Percentiles rank a stretch among this genome's conserved stretches.
phyloP scores from a whole-genome alignment of 768 basidiomycete species.

The Coprinopsis sp. region DNA sequence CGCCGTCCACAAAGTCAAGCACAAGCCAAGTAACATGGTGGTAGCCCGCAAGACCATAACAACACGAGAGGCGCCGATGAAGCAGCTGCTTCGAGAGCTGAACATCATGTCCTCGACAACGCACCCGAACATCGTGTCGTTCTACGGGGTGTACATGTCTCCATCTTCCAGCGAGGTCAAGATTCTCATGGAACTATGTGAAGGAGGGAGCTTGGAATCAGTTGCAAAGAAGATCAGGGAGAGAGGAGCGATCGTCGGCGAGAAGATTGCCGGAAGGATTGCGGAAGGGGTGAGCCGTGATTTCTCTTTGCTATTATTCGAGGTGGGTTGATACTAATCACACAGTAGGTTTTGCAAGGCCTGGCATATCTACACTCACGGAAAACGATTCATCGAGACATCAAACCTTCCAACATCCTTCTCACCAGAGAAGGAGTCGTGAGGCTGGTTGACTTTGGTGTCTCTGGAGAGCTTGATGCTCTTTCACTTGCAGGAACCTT shows the following conservation, averaged over 20 bases:
- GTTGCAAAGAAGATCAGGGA: constrained; percentile 83
- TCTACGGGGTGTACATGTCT: constrained; percentile 89
- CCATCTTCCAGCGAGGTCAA: constrained; percentile 89
- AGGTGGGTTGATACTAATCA: too few relatives aligned
- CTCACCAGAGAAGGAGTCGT: constrained; percentile 85
- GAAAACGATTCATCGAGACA: constrained; percentile 93
- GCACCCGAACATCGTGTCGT: constrained; percentile 84
- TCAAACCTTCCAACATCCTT: constrained; percentile 92
- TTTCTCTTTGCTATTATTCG: constrained; percentile 13
- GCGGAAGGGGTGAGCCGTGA: constrained; percentile 74
- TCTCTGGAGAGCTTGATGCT: constrained; percentile 93
- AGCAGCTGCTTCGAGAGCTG: constrained; percentile 90
- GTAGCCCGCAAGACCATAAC: constrained; percentile 96
- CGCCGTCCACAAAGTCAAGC: constrained; percentile 90
- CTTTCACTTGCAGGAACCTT: constrained; percentile 91
- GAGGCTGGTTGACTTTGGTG: constrained; percentile 94
- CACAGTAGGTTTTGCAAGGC: constrained; percentile 74
- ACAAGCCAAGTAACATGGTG: constrained; percentile 70
- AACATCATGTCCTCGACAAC: constrained; percentile 81
- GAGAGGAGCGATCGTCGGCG: constrained; percentile 72
- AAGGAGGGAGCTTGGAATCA: constrained; percentile 86
- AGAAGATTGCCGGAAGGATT: constrained; percentile 85
- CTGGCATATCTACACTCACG: constrained; percentile 87
- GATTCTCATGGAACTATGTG: constrained; percentile 88
- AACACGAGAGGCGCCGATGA: constrained; percentile 83